Evolutionary conservation across 2,329 filamentous ascomycete species (phyloP), one percentile per base, ranked within the genome.

Genomic region (Truncatella angustata): DNA sequence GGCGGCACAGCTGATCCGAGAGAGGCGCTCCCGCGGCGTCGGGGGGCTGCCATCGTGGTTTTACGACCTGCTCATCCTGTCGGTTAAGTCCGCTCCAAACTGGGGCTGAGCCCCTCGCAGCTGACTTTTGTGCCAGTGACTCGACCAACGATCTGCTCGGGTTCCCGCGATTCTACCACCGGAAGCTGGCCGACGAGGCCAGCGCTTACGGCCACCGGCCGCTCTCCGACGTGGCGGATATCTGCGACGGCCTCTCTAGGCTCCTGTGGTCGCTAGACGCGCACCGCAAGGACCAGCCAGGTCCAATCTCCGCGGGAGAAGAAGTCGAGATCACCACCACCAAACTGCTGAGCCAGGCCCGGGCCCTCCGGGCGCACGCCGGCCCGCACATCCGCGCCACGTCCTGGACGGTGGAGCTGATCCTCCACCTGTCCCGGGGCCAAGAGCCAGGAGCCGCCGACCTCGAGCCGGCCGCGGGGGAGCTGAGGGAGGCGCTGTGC

Each of bases 391-490:
- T 57, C 35, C 54, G 49, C 37, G 50, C 49, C 14, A 43, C 54
- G 18, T 53, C 53, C 3, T 49, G 44, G 10, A 12, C 55, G 9
- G 51, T 63, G 11, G 58, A 65, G 42, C 49, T 63, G 32, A 44
- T 61, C 10, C 54, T 65, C 26, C 54, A 56, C 37, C 43, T 63
- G 35, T 54, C 58, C 5, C 60, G 60, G 55, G 23, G 35, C 3
- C 37, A 11, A n/a, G 14, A 51, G 16, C 39, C 21, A 16, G 36
- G 28, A 4, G 32, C 20, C 4, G 42, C 55, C 24, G 34, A 58
- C 28, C 37, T 54, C 24, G 51, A 53, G 9, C 16, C 53, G 9
- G 12, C 56, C n/a, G 60, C 59, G 0, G 45, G 51, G 4, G 53
- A 61, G 24, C 49, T 64, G 21, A 55, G 58, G 54, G 45, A 54